Percentiles rank a stretch among this genome's conserved stretches.
These are phyloP conservation scores for Pseudonitzschia multiseries DNA, from an alignment of 108 stramenopile genomes.

Conservation along the genomic window DNA sequence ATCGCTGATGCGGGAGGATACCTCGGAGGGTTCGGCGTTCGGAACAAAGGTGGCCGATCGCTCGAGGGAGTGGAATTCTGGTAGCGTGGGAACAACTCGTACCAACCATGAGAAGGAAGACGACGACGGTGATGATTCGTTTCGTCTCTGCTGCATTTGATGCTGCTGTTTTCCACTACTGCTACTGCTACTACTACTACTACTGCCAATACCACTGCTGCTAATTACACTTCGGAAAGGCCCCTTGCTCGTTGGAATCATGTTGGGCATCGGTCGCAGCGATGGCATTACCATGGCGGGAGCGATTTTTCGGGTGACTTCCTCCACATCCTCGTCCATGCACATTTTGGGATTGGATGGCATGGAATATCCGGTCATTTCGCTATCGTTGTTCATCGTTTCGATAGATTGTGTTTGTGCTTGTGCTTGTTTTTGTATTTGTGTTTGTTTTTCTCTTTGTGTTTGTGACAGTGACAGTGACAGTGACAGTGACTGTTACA, in stretches of 20 bases:
- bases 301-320: constrained; percentile 38
- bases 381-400: constrained; percentile 12
- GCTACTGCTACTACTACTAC: too few relatives aligned
- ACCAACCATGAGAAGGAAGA: constrained; percentile 29
- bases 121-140: neutral
- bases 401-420: neutral
- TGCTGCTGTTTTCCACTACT: too few relatives aligned
- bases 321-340: constrained; percentile 42
- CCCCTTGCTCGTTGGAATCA: constrained; percentile 6
- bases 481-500: too few relatives aligned
- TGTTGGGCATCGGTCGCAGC: constrained; percentile 26
- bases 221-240: constrained; percentile 22
- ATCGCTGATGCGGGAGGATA: constrained; percentile 52
- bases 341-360: constrained; percentile 34
- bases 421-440: too few relatives aligned
- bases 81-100: constrained; percentile 41
- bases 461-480: too few relatives aligned
- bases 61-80: constrained; percentile 59
- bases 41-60: constrained; percentile 59
- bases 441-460: neutral
- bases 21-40: constrained; percentile 21
- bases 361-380: neutral
- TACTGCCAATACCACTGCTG: too few relatives aligned
- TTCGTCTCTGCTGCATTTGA: neutral
- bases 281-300: constrained; percentile 28